These are phyloP conservation scores for Trametes gibbosa DNA, from an alignment of 768 basidiomycete species.

Conservation along the genomic window DNA sequence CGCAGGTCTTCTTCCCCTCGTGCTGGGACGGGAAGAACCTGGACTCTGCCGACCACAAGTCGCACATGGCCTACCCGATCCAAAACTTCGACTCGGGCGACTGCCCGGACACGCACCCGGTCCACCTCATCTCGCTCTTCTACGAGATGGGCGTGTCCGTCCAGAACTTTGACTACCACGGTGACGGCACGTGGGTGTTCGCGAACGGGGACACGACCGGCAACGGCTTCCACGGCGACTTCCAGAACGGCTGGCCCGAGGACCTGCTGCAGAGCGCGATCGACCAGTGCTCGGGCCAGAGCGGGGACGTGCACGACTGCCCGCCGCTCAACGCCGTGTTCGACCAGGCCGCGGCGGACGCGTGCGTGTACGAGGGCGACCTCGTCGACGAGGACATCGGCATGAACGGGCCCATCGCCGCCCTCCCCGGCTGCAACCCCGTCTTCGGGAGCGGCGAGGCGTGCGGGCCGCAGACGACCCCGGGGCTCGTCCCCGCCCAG, in stretches of 20 bases:
- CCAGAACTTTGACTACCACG: slow-evolving; percentile 16
- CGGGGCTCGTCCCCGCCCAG: slow-evolving; percentile 14
- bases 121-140: slow-evolving; percentile 27
- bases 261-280: slow-evolving; percentile 22
- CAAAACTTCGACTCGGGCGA: slow-evolving; percentile 24
- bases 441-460: slow-evolving; percentile 14
- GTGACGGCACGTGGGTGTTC: slow-evolving; percentile 22
- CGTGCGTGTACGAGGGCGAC: slow-evolving; percentile 20
- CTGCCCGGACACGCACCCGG: slow-evolving; percentile 26
- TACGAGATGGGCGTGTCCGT: slow-evolving; percentile 23
- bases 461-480: slow-evolving; percentile 5
- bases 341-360: slow-evolving; percentile 19
- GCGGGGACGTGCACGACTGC: slow-evolving; percentile 26
- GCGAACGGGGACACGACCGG: slow-evolving; percentile 26
- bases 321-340: slow-evolving; percentile 21
- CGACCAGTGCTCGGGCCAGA: slow-evolving; percentile 25
- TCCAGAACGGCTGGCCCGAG: slow-evolving; percentile 25
- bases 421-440: slow-evolving; percentile 27
- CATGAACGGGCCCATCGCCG: slow-evolving; percentile 12
- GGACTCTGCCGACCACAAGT: slow-evolving; percentile 38
- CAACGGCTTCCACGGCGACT: slow-evolving; percentile 27
- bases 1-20: slow-evolving; percentile 32
- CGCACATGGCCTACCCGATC: slow-evolving; percentile 37
- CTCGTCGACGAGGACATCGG: slow-evolving; percentile 22
- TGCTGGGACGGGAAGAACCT: slow-evolving; percentile 42